Evolutionary conservation across 345 rosid species (phyloP), one percentile per base, ranked within the genome.

Genomic region (Raphanus raphanistrum): DNA sequence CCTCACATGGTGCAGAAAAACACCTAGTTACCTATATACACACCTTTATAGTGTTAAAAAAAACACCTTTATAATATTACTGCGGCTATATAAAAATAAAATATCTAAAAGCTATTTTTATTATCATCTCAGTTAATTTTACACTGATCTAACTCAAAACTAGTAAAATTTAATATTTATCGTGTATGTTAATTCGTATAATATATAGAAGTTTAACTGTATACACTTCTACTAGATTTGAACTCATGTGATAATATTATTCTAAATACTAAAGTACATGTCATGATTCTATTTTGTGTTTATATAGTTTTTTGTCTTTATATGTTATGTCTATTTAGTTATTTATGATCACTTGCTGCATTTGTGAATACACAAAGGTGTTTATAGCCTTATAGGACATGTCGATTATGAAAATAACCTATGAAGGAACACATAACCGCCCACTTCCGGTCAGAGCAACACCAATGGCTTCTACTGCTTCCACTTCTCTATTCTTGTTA

Each of bases 351-450:
- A 29, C 9, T 66, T 61, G 68, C 27, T 67, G 26, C 63, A 73
- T 73, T 27, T 48, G 27, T 67, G 70, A 79, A 84, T 81, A 83
- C 81, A 57, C 85, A 82, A 80, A 77, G 85, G 66, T 84, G 85
- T 67, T 63, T 60, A 21, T 21, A 21, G 21, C 21, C 21, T 21
- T 21, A 21, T 21, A 21, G 21, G 21, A 21, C 21, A 84, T 77
- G 85, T 76, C 85, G 2, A 80, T 84, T 52, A 29, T 84, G n/a
- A 82, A 77, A 65, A 84, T 80, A 62, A 80, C 87, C 2, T 82
- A 82, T 76, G 85, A 84, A 71, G 87, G 85, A 72, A 82, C 77
- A 81, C 87, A 85, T 45, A 82, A 85, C 77, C 87, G 82, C 26
- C 82, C 84, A 63, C 81, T 84, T 48, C 84, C 87, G 5, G 76